These are phyloP conservation scores for Trichoderma gracile DNA, from an alignment of 2,329 filamentous ascomycete genomes.

Conservation along the genomic window DNA sequence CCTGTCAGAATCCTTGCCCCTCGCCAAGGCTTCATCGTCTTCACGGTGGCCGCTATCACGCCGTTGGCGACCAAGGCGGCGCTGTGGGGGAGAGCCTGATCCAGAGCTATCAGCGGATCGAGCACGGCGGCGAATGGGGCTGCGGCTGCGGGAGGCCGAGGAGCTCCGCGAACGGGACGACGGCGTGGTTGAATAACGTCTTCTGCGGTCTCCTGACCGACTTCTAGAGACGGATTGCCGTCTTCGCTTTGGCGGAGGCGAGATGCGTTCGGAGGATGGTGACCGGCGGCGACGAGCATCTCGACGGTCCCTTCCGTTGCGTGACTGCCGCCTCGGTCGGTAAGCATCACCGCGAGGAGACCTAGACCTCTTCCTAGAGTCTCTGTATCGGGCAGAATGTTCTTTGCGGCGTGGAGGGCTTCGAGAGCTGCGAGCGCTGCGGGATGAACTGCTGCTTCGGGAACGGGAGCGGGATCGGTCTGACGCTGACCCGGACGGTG, in stretches of 20 bases:
- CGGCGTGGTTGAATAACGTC: conserved; percentile 39
- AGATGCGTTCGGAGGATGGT: conserved; percentile 41
- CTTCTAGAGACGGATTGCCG: conserved; percentile 52
- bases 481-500: conserved; percentile 39
- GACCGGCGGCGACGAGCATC: conserved; percentile 36
- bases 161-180: conserved; percentile 47
- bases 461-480: conserved; percentile 42
- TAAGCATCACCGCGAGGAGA: conserved; percentile 40
- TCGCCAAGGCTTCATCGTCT: neutral
- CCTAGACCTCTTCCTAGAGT: conserved; percentile 44
- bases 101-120: conserved; percentile 14
- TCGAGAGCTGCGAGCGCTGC: conserved; percentile 37
- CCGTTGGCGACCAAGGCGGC: conserved; percentile 18
- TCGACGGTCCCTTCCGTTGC: conserved; percentile 30
- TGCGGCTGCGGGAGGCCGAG: conserved; percentile 38
- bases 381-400: conserved; percentile 37
- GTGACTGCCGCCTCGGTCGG: conserved; percentile 31
- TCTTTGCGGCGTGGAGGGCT: conserved; percentile 40
- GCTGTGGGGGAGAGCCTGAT: conserved; percentile 22
- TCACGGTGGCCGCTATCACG: conserved; percentile 17
- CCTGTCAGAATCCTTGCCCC: conserved; percentile 27
- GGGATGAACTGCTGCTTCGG: conserved; percentile 37
- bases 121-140: conserved; percentile 30
- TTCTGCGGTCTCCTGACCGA: conserved; percentile 46
- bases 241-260: conserved; percentile 52